Conservation (phyloP, 768 basidiomycete genomes). For the Calocybe indica region DNA sequence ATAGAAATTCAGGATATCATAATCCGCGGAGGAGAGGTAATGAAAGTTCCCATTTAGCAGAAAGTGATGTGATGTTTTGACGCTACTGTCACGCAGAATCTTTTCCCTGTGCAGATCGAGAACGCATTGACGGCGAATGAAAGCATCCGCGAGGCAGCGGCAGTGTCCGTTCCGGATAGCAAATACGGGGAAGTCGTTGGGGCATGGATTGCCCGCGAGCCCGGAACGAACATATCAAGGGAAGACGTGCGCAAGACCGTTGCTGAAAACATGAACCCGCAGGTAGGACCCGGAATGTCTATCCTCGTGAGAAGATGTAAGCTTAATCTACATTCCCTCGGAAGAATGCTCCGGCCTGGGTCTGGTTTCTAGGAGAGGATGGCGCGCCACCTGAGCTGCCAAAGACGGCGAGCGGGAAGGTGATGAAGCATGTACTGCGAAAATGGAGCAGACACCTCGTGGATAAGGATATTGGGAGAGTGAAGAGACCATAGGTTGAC, state of each 20-base stretch:
- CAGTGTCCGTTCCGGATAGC: slow-evolving; percentile 61
- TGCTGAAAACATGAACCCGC: slow-evolving; percentile 64
- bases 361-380: slow-evolving; percentile 78
- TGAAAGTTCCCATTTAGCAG: slow-evolving; percentile 3
- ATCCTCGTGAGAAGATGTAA: not conserved
- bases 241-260: slow-evolving; percentile 54
- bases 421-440: slow-evolving; percentile 75
- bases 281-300: slow-evolving; percentile 37
- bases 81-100: slow-evolving; percentile 41
- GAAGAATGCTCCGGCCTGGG: slow-evolving; percentile 76
- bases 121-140: slow-evolving; percentile 55
- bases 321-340: not conserved
- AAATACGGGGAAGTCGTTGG: slow-evolving; percentile 78
- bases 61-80: not conserved
- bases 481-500: not conserved
- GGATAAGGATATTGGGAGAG: slow-evolving; percentile 34
- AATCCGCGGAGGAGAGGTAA: slow-evolving; percentile 79
- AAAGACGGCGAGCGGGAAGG: slow-evolving; percentile 85
- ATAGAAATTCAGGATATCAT: slow-evolving; percentile 59
- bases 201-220: slow-evolving; percentile 63
- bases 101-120: slow-evolving; percentile 84
- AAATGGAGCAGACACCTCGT: slow-evolving; percentile 60
- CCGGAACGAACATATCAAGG: slow-evolving; percentile 31
- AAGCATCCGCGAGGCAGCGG: slow-evolving; percentile 65
- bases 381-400: slow-evolving; percentile 54